A percentile compares a stretch with the other conserved stretches of the same genome.
Evolutionary conservation across 164 flowering plant species (phyloP).

Genomic region (Vitis riparia): DNA sequence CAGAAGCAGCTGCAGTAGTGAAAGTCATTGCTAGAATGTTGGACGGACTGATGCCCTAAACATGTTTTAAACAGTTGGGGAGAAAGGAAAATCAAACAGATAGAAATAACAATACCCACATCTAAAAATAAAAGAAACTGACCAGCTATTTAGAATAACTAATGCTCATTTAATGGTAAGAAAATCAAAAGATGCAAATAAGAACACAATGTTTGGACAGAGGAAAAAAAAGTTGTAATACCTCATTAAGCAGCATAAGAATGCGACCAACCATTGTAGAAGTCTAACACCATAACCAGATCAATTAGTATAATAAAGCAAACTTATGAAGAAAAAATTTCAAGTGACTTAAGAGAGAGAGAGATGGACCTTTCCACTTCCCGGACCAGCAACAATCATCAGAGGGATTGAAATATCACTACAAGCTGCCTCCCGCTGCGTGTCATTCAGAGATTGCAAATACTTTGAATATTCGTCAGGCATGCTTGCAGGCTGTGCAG

Average conservation of each 20-base stretch:
- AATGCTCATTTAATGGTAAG: too few relatives aligned
- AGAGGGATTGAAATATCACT: slow-evolving; percentile 72
- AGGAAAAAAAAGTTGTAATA: slow-evolving; percentile 21
- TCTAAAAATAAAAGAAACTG: not conserved
- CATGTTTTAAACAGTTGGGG: not conserved
- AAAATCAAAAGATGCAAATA: not conserved
- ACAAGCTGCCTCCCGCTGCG: slow-evolving; percentile 86
- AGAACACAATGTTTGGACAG: not conserved
- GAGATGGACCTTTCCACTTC: slow-evolving; percentile 87
- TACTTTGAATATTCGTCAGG: slow-evolving; percentile 62
- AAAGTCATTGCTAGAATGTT: slow-evolving; percentile 95
- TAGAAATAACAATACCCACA: not conserved
- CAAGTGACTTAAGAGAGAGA: not conserved
- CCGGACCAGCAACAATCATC: slow-evolving; percentile 97
- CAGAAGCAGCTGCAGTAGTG: slow-evolving; percentile 96
- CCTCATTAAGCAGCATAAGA: slow-evolving; percentile 75
- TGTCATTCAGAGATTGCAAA: slow-evolving; percentile 68
- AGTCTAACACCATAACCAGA: slow-evolving; percentile 53
- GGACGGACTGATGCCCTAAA: slow-evolving; percentile 72
- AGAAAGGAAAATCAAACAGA: not conserved
- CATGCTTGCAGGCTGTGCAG: slow-evolving; percentile 26
- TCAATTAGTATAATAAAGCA: slow-evolving; percentile 6
- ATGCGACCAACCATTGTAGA: slow-evolving; percentile 98
- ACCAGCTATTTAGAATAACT: too few relatives aligned
- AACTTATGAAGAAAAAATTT: not conserved